Conservation (phyloP, 768 basidiomycete genomes). For the Candolleomyces efflorescens region DNA sequence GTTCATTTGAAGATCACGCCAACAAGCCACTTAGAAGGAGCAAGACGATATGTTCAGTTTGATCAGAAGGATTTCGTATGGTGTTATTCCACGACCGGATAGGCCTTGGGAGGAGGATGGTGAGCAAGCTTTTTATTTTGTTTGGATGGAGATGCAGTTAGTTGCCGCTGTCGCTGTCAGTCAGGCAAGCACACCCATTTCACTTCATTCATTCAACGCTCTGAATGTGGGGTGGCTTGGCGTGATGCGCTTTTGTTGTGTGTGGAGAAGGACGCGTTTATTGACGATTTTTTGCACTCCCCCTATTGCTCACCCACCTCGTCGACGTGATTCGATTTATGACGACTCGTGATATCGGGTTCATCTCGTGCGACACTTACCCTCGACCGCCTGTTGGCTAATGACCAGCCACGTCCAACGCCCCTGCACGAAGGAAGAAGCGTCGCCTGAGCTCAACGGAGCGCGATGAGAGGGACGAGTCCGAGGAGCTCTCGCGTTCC, state of each 20-base stretch:
- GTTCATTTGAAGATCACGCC: too few species aligned
- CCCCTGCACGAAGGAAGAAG: slow-evolving; percentile 64
- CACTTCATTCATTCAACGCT: neutral
- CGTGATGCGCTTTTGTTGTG: too few species aligned
- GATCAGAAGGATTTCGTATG: slow-evolving; percentile 66
- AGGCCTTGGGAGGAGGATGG: slow-evolving; percentile 77
- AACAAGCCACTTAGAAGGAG: neutral
- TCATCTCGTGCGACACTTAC: slow-evolving; percentile 5
- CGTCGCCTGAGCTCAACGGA: slow-evolving; percentile 55
- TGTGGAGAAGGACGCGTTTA: neutral
- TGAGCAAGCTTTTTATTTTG: slow-evolving; percentile 29
- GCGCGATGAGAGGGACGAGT: slow-evolving; percentile 34
- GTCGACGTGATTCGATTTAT: slow-evolving; percentile 2
- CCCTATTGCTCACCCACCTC: slow-evolving; percentile 7
- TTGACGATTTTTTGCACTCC: neutral
- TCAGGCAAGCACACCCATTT: neutral
- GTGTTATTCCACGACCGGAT: slow-evolving; percentile 66
- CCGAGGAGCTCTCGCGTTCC: slow-evolving; percentile 27
- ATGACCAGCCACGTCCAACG: slow-evolving; percentile 64
- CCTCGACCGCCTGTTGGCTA: too few species aligned
- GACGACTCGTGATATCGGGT: neutral
- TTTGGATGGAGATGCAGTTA: too few species aligned
- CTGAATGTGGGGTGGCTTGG: neutral
- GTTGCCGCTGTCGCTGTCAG: too few species aligned
- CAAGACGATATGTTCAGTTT: slow-evolving; percentile 57